Conservation (phyloP, 2,329 filamentous ascomycete genomes). For the Rachicladosporium sp. region DNA sequence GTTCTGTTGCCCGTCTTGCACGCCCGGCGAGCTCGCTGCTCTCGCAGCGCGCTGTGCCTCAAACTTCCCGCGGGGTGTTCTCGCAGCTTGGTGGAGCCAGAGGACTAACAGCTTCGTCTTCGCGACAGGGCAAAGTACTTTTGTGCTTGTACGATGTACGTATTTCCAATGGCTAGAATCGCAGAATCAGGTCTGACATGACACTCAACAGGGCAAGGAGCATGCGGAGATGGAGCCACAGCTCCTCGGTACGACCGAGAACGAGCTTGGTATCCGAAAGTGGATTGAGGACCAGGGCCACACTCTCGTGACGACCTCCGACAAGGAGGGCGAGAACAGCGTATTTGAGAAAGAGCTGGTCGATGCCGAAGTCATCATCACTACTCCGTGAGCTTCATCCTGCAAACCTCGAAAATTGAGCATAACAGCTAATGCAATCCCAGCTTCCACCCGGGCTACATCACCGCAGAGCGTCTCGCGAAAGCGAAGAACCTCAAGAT, state of each 20-base stretch:
- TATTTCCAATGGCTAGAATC: conserved; percentile 9
- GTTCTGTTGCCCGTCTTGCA: conserved; percentile 46
- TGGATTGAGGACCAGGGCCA: conserved; percentile 97
- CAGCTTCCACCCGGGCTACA: conserved; percentile 96
- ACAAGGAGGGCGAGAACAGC: conserved; percentile 92
- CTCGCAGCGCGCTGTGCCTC: conserved; percentile 27
- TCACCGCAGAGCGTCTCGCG: conserved; percentile 87
- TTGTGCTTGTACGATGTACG: conserved; percentile 83
- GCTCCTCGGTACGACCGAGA: conserved; percentile 90
- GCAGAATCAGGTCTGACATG: too few relatives aligned
- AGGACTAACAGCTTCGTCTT: conserved; percentile 52
- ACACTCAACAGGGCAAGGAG: conserved; percentile 48
- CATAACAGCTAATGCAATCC: too few relatives aligned
- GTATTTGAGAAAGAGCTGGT: conserved; percentile 91
- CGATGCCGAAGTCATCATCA: conserved; percentile 97
- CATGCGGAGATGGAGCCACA: conserved; percentile 81
- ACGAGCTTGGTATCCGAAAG: conserved; percentile 91
- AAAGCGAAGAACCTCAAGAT: conserved; percentile 99
- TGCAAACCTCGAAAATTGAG: too few relatives aligned
- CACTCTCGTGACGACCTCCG: conserved; percentile 89
- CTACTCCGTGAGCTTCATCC: conserved; percentile 60
- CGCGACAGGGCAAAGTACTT: conserved; percentile 86
- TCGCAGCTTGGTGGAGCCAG: conserved; percentile 38
- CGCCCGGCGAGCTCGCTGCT: conserved; percentile 43
- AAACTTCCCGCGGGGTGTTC: conserved; percentile 21